These are phyloP conservation scores for Chrysanthemum lavandulifolium DNA, from an alignment of 129 eudicot genomes.

Conservation along the genomic window DNA sequence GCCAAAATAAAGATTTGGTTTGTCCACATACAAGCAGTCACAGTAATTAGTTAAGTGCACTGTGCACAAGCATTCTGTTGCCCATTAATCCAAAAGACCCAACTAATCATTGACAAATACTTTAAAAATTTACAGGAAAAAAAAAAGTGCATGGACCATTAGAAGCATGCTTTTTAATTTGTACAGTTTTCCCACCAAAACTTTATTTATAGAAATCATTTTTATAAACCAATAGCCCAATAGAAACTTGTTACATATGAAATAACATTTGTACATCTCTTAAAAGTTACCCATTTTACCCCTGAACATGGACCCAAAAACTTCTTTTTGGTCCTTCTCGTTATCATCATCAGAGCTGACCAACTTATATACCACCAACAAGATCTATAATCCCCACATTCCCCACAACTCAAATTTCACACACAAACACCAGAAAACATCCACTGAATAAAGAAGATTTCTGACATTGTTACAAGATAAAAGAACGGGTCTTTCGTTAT, in stretches of 20 bases:
- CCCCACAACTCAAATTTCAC: conserved; percentile 29
- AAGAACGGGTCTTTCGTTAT: conserved; percentile 27
- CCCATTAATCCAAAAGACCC: conserved; percentile 18
- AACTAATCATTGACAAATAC: conserved; percentile 23
- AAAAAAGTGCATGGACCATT: neutral
- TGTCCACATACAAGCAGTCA: neutral
- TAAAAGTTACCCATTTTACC: neutral
- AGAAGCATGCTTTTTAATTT: conserved; percentile 34
- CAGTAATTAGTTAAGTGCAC: neutral
- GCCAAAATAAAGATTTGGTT: neutral
- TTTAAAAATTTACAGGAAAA: neutral
- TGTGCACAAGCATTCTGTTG: conserved; percentile 12
- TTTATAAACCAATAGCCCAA: conserved; percentile 5
- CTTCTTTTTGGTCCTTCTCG: neutral
- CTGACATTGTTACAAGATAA: neutral
- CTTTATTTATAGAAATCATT: conserved; percentile 10
- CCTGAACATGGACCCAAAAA: conserved; percentile 7
- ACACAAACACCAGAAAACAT: conserved; percentile 25
- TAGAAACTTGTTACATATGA: conserved; percentile 14
- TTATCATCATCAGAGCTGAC: conserved; percentile 32
- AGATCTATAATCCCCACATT: conserved; percentile 29
- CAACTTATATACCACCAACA: conserved; percentile 29
- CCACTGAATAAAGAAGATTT: conserved; percentile 8
- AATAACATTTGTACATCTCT: conserved; percentile 18
- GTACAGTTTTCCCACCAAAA: conserved; percentile 35